These are phyloP conservation scores for Hypoxylon intermedium DNA, from an alignment of 495 filamentous ascomycete genomes.

Conservation along the genomic window DNA sequence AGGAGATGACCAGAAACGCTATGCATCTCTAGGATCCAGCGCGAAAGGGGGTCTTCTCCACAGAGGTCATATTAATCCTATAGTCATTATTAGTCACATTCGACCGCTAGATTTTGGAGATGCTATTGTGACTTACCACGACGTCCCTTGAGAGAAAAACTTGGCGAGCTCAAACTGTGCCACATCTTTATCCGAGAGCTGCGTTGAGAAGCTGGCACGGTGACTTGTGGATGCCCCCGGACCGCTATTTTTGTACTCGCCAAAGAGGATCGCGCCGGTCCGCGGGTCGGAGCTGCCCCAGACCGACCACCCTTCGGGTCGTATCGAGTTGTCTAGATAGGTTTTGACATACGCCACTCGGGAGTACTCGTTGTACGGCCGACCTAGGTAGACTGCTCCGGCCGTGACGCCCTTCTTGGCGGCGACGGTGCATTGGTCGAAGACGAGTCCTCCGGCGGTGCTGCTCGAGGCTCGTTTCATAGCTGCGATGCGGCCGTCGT, in stretches of 20 bases:
- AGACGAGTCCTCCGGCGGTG: constrained; percentile 42
- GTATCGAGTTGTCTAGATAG: constrained; percentile 30
- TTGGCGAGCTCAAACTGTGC: constrained; percentile 19
- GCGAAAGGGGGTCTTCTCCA: constrained; percentile 15
- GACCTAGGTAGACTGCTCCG: constrained; percentile 31
- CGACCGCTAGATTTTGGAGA: background rate
- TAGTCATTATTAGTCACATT: background rate
- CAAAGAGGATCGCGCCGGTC: constrained; percentile 26
- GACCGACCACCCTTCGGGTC: constrained; percentile 33
- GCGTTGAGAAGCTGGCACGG: constrained; percentile 25
- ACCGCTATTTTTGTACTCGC: constrained; percentile 36
- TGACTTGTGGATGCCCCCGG: constrained; percentile 24
- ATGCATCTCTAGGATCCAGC: background rate
- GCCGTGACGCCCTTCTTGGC: constrained; percentile 4
- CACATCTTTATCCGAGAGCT: constrained; percentile 27
- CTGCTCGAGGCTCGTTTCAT: constrained; percentile 37
- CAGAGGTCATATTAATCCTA: constrained; percentile 28
- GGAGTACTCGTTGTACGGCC: constrained; percentile 37
- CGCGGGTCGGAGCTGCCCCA: constrained; percentile 33
- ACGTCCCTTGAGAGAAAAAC: constrained; percentile 32
- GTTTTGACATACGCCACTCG: constrained; percentile 37
- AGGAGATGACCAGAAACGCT: background rate
- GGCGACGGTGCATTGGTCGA: constrained; percentile 43
- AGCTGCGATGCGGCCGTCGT: constrained; percentile 40
- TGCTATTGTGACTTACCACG: constrained; percentile 7